Evolutionary conservation across 345 rosid species (phyloP).

Genomic region (Salix koriyanagi): DNA sequence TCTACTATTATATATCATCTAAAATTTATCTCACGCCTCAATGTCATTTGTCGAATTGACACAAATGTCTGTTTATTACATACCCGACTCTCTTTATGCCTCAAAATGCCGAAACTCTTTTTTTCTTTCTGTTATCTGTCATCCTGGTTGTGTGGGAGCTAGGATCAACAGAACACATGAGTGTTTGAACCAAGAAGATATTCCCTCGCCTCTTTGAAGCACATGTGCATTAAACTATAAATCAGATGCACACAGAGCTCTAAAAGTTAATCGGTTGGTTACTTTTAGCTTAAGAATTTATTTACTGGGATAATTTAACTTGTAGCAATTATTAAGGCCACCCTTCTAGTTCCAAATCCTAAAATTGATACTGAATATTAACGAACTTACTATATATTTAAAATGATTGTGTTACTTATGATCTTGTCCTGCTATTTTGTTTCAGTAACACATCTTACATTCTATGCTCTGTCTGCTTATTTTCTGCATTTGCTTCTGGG

Average conservation of each 20-base stretch:
- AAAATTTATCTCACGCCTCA: not conserved
- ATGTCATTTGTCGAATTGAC: not conserved
- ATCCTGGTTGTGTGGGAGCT: not conserved
- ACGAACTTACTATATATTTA: not conserved
- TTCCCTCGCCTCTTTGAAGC: too few relatives aligned
- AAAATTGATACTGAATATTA: not conserved
- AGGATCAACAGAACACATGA: not conserved
- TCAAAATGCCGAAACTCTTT: not conserved
- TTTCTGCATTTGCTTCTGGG: slow-evolving; percentile 17
- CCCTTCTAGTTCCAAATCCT: not conserved
- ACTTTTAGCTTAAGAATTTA: not conserved
- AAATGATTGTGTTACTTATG: not conserved
- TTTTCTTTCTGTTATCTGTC: not conserved
- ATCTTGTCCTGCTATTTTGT: not conserved
- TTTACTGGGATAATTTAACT: not conserved
- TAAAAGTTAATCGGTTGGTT: not conserved
- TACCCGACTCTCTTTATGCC: too few relatives aligned
- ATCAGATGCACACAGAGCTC: not conserved
- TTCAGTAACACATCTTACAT: slow-evolving; percentile 8
- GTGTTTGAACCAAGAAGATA: not conserved
- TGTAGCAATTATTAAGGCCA: not conserved
- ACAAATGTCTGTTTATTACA: not conserved
- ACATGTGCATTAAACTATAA: not conserved
- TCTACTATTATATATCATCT: not conserved
- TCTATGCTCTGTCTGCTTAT: slow-evolving; percentile 1